Percentiles rank a stretch among this genome's conserved stretches.
Conservation (phyloP, 2,329 filamentous ascomycete genomes). For the Pseudocercospora crystallina region DNA sequence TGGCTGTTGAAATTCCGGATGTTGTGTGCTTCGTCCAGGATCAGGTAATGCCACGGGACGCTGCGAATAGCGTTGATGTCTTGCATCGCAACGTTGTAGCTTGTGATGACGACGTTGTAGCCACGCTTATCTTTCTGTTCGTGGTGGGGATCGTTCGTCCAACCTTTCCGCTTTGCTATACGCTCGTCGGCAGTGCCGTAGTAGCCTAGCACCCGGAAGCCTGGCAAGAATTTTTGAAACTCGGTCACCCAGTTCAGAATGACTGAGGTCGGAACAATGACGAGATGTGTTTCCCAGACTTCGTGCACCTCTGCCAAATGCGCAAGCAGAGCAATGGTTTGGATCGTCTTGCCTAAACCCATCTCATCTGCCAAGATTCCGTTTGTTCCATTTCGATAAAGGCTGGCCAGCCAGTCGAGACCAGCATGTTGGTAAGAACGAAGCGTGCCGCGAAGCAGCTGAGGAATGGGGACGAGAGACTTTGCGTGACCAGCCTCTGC, state of each 20-base stretch:
- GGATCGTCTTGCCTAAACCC: conserved; percentile 97
- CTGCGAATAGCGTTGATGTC: conserved; percentile 93
- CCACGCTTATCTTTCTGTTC: conserved; percentile 86
- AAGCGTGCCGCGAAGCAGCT: conserved; percentile 75
- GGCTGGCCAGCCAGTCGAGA: conserved; percentile 91
- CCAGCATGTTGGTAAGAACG: conserved; percentile 96
- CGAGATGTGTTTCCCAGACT: conserved; percentile 93
- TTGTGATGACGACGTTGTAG: conserved; percentile 98
- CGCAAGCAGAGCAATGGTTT: conserved; percentile 90
- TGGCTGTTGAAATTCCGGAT: conserved; percentile 99
- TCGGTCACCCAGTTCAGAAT: conserved; percentile 99
- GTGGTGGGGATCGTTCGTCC: conserved; percentile 70
- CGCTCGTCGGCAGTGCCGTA: conserved; percentile 93
- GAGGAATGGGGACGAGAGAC: conserved; percentile 57
- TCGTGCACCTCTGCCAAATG: conserved; percentile 87
- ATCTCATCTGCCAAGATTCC: conserved; percentile 97
- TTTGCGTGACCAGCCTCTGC: conserved; percentile 29
- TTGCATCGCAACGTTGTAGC: conserved; percentile 92
- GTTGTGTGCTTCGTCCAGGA: conserved; percentile 97
- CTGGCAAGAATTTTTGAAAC: conserved; percentile 98
- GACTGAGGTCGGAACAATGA: conserved; percentile 95
- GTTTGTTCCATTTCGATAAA: conserved; percentile 91
- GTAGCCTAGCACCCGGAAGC: conserved; percentile 96
- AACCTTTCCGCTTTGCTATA: conserved; percentile 84
- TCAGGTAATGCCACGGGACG: conserved; percentile 94